These are phyloP conservation scores for Zanthoxylum bungeanum DNA, from an alignment of 345 rosid species.

Conservation along the genomic window DNA sequence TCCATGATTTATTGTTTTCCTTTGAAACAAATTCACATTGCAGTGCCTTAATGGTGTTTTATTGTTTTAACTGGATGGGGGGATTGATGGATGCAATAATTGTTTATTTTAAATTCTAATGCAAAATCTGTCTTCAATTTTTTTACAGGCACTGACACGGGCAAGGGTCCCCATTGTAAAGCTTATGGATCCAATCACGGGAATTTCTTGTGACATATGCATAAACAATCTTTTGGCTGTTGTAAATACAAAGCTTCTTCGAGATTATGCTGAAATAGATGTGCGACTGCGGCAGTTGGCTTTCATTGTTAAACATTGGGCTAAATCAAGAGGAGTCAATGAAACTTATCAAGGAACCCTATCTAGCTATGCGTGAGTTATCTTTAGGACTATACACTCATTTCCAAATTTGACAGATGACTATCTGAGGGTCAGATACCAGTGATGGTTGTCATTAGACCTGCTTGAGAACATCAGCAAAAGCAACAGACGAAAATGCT, in stretches of 20 bases:
- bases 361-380: conserved; percentile 97
- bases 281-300: conserved; percentile 77
- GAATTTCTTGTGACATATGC: conserved; percentile 94
- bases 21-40: background rate
- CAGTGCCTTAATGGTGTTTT: background rate
- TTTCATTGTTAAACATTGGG: conserved; percentile 96
- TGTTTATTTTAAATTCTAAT: too few relatives aligned
- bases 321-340: conserved; percentile 90
- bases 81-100: too few relatives aligned
- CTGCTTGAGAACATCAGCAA: background rate
- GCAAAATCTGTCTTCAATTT: background rate
- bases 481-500: background rate
- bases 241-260: conserved; percentile 91
- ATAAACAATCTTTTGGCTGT: conserved; percentile 92
- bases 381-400: conserved; percentile 5
- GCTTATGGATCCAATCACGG: conserved; percentile 94
- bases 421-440: background rate
- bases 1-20: background rate
- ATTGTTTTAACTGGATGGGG: background rate
- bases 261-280: conserved; percentile 82
- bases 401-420: conserved; percentile 9
- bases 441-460: conserved; percentile 5
- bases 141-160: conserved; percentile 69
- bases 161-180: conserved; percentile 98
- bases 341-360: conserved; percentile 96